Base-by-base conservation (phyloP, 306 rosid species). In the Fagus sylvatica region DNA sequence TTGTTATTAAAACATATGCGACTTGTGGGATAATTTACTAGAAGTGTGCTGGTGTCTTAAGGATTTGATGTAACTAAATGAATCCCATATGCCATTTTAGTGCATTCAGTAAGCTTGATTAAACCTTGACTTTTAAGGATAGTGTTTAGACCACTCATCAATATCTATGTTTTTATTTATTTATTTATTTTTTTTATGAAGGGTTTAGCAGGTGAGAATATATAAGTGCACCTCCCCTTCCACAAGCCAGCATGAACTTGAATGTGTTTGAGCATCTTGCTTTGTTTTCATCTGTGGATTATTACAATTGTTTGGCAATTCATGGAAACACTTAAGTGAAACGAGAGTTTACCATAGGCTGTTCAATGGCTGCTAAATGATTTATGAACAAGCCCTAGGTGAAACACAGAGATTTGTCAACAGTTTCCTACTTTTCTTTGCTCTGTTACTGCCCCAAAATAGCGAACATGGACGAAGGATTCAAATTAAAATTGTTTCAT, bases 191-290 rank as follows among this genome's bases (percentile, higher is more conserved):
- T 22, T 37, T 56, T 53, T 19, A 46, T 46, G 51, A n/a, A 57
- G 53, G 71, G 53, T 74, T 75, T 68, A 68, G 65, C 73, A 11
- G 43, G 73, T 74, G 77, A 82, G 53, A 67, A 72, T 62, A 53
- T 61, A 70, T 53, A 7, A 34, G 34, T 54, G 51, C 40, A 54
- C 65, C 41, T 15, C 34, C 41, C 12, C 46, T 40, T 69, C 59
- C 61, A 55, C 74, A 74, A 79, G 61, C 68, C 68, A 56, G 69
- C 71, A 71, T 11, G 22, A 65, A 32, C 71, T 72, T 82, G 76
- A 81, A 41, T 69, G 79, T 66, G 70, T 62, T 33, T 13, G 71
- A 73, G 73, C 64, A 28, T 72, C 43, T 40, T 32, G 56, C 76
- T 54, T 48, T 15, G 36, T 60, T 60, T 46, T 3, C 13, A 6